These are phyloP conservation scores for Nematocida displodere DNA, from an alignment of 371 early-diverging fungal genomes.

Conservation along the genomic window DNA sequence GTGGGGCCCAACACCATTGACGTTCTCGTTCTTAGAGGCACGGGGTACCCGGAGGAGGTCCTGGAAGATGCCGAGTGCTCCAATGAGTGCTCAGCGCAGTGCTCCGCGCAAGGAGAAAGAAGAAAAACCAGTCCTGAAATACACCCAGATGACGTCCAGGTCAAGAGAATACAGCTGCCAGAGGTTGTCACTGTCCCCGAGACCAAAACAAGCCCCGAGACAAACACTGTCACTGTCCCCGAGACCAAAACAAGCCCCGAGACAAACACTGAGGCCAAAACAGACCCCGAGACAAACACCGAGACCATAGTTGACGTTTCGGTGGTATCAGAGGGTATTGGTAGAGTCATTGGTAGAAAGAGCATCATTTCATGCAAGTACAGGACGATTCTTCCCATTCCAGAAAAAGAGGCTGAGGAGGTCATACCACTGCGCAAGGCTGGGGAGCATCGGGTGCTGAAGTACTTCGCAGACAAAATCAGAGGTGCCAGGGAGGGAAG, in stretches of 20 bases:
- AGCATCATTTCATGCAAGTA: not conserved
- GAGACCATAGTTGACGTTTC: too few species aligned
- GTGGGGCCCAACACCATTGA: not conserved
- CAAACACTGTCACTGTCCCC: not conserved
- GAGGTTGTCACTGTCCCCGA: not conserved
- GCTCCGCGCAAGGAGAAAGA: too few species aligned
- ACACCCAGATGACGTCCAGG: not conserved
- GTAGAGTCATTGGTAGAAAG: slow-evolving; percentile 22
- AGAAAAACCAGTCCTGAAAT: not conserved
- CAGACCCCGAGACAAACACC: too few species aligned
- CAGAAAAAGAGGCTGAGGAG: not conserved
- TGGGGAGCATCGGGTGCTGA: not conserved
- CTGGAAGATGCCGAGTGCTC: not conserved
- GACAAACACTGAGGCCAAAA: not conserved
- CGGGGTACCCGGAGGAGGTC: not conserved
- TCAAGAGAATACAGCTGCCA: not conserved
- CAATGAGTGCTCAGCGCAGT: too few species aligned
- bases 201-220: too few species aligned
- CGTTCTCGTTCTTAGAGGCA: not conserved
- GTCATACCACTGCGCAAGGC: not conserved
- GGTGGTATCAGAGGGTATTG: slow-evolving; percentile 30
- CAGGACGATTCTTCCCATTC: not conserved
- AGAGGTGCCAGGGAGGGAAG: slow-evolving; percentile 39
- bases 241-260: not conserved
- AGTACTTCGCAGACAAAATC: slow-evolving; percentile 13